Percentiles rank a stretch among this genome's conserved stretches.
Conservation (phyloP, 441 rosid genomes). For the Breynia disticha region DNA sequence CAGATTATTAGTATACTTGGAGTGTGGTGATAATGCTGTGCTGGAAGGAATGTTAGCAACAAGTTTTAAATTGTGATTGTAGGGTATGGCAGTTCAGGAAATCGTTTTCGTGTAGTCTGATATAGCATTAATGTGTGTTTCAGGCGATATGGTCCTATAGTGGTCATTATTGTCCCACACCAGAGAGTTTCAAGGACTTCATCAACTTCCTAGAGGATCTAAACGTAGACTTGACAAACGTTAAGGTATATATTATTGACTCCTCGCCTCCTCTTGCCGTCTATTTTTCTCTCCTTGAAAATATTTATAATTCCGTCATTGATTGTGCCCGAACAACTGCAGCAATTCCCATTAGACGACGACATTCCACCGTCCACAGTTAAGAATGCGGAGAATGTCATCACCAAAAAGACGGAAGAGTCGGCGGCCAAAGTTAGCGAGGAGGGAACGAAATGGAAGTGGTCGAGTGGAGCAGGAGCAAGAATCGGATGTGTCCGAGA, state of each 20-base stretch:
- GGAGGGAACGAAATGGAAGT: conserved; percentile 47
- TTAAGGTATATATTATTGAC: conserved; percentile 39
- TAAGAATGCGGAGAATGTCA: conserved; percentile 19
- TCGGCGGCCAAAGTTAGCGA: conserved; percentile 37
- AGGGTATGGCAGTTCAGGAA: too few relatives aligned
- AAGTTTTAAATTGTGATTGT: too few relatives aligned
- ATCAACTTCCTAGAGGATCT: conserved; percentile 53
- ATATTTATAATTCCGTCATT: too few relatives aligned
- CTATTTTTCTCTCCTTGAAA: too few relatives aligned
- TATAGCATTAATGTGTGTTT: too few relatives aligned
- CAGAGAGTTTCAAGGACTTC: conserved; percentile 75
- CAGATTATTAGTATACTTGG: too few relatives aligned
- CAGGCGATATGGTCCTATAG: conserved; percentile 94
- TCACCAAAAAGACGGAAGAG: conserved; percentile 30
- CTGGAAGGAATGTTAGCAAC: too few relatives aligned
- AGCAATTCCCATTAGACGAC: too few relatives aligned
- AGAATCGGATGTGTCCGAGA: conserved; percentile 31
- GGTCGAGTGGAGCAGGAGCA: conserved; percentile 38
- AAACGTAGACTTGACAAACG: conserved; percentile 62
- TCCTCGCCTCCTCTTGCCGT: too few relatives aligned
- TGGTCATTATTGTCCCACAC: conserved; percentile 90
- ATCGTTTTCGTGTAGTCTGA: too few relatives aligned
- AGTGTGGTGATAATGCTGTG: too few relatives aligned
- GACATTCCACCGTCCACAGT: not conserved
- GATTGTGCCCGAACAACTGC: too few relatives aligned